Percentiles rank a stretch among this genome's conserved stretches.
These are phyloP conservation scores for Arthroderma sp. DNA, from an alignment of 2,329 filamentous ascomycete species.

Conservation along the genomic window DNA sequence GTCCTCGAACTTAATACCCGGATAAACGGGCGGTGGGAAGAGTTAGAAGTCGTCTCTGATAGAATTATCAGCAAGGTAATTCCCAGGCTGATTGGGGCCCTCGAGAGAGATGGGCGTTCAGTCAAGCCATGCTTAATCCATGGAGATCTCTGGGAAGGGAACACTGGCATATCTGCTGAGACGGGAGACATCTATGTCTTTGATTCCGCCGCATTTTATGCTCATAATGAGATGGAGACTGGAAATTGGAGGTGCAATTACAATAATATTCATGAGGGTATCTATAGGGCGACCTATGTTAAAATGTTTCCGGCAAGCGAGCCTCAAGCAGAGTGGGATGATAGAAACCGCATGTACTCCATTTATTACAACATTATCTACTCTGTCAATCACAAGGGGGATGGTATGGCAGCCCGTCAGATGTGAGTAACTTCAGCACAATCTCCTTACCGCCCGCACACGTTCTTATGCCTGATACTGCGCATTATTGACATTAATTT, in stretches of 20 bases:
- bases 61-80: slow-evolving; percentile 17
- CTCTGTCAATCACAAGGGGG: background rate
- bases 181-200: slow-evolving; percentile 22
- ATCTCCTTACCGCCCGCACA: background rate
- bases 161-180: slow-evolving; percentile 19
- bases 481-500: background rate
- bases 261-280: slow-evolving; percentile 9
- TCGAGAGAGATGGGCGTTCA: slow-evolving; percentile 14
- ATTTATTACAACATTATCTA: slow-evolving; percentile 14
- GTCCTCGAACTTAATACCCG: slow-evolving; percentile 18
- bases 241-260: slow-evolving; percentile 18
- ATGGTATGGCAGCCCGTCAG: too few species aligned
- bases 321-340: slow-evolving; percentile 20
- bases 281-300: slow-evolving; percentile 8
- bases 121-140: slow-evolving; percentile 24
- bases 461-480: background rate
- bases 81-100: slow-evolving; percentile 17
- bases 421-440: background rate
- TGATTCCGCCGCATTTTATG: slow-evolving; percentile 24
- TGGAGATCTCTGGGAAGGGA: slow-evolving; percentile 29
- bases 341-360: slow-evolving; percentile 19
- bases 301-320: slow-evolving; percentile 14
- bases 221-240: slow-evolving; percentile 26
- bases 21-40: slow-evolving; percentile 20
- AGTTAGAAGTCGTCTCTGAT: slow-evolving; percentile 16